A percentile compares a stretch with the other conserved stretches of the same genome.
Conservation (phyloP, 176 grass and related monocot species). For the Musa beccarii region DNA sequence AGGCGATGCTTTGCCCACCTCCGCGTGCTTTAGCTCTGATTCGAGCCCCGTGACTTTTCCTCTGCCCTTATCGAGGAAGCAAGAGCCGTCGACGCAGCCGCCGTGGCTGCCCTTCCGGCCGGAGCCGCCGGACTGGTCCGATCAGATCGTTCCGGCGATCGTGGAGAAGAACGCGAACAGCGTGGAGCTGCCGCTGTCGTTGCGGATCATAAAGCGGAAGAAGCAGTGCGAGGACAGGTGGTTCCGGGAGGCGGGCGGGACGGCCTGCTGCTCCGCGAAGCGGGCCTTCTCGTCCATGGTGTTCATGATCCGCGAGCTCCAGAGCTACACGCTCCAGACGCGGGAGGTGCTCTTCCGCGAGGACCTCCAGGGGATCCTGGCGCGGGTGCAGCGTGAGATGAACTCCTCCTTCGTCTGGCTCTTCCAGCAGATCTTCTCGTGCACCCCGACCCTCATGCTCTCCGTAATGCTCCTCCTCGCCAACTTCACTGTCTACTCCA, state of each 20-base stretch:
- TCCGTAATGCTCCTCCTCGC: constrained; percentile 92
- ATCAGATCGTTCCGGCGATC: constrained; percentile 28
- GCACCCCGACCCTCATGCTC: constrained; percentile 89
- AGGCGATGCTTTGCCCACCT: neutral
- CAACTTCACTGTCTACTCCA: constrained; percentile 93
- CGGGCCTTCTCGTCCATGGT: constrained; percentile 95
- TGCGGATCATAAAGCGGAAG: constrained; percentile 77
- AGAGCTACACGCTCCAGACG: constrained; percentile 81
- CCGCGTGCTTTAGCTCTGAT: too few species aligned
- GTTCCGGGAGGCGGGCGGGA: constrained; percentile 35
- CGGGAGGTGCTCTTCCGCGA: constrained; percentile 49
- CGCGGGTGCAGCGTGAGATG: constrained; percentile 67
- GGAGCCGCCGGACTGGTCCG: constrained; percentile 20
- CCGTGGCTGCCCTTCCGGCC: constrained; percentile 10
- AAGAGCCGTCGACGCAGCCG: neutral
- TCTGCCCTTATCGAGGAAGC: neutral
- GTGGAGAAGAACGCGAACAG: constrained; percentile 57
- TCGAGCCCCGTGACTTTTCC: too few species aligned
- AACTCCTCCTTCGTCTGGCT: constrained; percentile 97
- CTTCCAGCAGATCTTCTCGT: constrained; percentile 90
- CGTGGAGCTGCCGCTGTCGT: constrained; percentile 58
- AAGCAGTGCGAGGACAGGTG: constrained; percentile 47
- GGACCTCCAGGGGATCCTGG: constrained; percentile 52
- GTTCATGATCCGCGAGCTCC: constrained; percentile 89
- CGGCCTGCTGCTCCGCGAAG: constrained; percentile 39